Conservation (phyloP, 257 asterid species). For the Echium plantagineum region DNA sequence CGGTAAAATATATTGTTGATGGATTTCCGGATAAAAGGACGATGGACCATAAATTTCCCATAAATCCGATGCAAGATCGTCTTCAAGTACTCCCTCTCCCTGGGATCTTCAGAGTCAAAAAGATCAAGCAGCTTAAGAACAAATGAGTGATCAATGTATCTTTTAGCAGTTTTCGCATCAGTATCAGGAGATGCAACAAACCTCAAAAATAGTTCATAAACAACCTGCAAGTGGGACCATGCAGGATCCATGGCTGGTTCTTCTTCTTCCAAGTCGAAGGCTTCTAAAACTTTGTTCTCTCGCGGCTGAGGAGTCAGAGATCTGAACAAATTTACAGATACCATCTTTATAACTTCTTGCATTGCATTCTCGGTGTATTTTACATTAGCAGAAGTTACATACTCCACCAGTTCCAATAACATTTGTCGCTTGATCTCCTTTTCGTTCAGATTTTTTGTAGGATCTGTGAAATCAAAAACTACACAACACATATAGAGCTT, state of each 20-base stretch:
- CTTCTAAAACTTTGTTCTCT: conserved; percentile 19
- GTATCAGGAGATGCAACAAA: conserved; percentile 25
- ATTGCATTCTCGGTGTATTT: conserved; percentile 18
- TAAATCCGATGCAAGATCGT: conserved; percentile 22
- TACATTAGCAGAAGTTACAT: conserved; percentile 19
- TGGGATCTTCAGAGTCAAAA: conserved; percentile 26
- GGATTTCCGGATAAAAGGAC: conserved; percentile 18
- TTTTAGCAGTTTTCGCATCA: conserved; percentile 21
- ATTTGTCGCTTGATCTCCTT: conserved; percentile 28
- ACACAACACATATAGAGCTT: conserved; percentile 21
- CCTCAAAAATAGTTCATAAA: conserved; percentile 18
- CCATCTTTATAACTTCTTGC: conserved; percentile 22
- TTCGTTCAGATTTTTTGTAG: conserved; percentile 20
- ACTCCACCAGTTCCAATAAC: conserved; percentile 24
- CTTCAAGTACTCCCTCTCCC: conserved; percentile 26
- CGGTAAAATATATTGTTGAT: conserved; percentile 18
- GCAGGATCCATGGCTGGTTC: conserved; percentile 26
- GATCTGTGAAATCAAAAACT: conserved; percentile 18
- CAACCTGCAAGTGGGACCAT: conserved; percentile 28
- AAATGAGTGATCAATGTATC: conserved; percentile 19
- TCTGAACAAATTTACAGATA: conserved; percentile 21
- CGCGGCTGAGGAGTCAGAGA: conserved; percentile 20
- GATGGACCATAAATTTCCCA: conserved; percentile 25
- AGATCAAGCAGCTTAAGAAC: conserved; percentile 20
- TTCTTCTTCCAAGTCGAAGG: conserved; percentile 23